Conservation (phyloP, 2,329 filamentous ascomycete species). For the Beauveria medogensis region DNA sequence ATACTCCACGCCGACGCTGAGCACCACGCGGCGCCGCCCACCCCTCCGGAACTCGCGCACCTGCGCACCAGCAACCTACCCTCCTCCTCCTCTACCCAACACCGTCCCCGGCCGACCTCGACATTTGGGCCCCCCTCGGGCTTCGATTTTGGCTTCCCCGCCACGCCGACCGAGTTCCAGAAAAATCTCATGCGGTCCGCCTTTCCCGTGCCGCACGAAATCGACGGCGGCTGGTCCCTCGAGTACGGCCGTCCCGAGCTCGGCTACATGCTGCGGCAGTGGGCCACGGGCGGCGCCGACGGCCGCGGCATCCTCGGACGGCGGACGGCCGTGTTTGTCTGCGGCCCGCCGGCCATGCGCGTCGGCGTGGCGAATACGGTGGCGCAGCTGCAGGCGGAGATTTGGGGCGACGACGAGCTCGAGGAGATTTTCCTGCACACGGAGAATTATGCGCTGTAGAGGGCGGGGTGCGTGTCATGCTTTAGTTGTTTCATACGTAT, state of each 20-base stretch:
- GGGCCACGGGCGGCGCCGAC: constrained; percentile 63
- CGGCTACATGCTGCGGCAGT: constrained; percentile 75
- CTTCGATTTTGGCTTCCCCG: constrained; percentile 76
- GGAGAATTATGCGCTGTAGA: constrained; percentile 84
- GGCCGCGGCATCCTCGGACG: constrained; percentile 65
- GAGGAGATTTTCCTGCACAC: constrained; percentile 93
- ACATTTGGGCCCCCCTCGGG: constrained; percentile 52
- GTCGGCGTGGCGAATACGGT: constrained; percentile 82
- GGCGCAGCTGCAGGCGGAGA: constrained; percentile 70
- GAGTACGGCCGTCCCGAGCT: constrained; percentile 89
- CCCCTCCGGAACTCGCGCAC: constrained; percentile 49
- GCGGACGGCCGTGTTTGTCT: constrained; percentile 84
- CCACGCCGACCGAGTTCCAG: constrained; percentile 79
- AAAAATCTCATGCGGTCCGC: constrained; percentile 87
- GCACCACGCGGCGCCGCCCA: constrained; percentile 16
- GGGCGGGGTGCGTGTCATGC: too few species aligned
- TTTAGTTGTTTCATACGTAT: too few species aligned
- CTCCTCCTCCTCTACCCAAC: constrained; percentile 10
- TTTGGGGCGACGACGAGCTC: constrained; percentile 68
- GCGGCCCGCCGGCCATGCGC: constrained; percentile 79
- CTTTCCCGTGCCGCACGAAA: constrained; percentile 62
- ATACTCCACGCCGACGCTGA: constrained; percentile 28
- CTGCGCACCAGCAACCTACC: constrained; percentile 39
- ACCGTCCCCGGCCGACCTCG: constrained; percentile 38
- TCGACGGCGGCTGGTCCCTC: constrained; percentile 76